These are phyloP conservation scores for Apiotrichum veenhuisii DNA, from an alignment of 1,284 basidiomycete species.

Conservation along the genomic window DNA sequence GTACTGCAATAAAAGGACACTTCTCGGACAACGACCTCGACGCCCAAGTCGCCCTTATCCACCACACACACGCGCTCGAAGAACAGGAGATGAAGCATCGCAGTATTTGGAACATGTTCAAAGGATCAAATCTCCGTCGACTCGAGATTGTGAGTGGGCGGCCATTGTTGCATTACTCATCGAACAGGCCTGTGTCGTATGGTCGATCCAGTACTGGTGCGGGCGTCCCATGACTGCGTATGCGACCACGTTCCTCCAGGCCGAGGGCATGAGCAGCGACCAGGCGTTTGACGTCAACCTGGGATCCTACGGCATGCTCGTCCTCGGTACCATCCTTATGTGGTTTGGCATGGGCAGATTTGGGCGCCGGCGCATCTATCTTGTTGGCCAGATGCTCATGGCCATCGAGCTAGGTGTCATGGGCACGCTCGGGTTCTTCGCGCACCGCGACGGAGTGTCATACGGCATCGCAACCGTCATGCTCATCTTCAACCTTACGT, in stretches of 20 bases:
- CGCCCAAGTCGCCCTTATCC: constrained; percentile 50
- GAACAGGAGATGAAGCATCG: constrained; percentile 30
- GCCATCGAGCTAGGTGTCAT: constrained; percentile 19
- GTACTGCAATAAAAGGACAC: constrained; percentile 41
- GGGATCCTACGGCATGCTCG: background rate
- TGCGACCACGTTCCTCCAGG: background rate
- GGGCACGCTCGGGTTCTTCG: constrained; percentile 34
- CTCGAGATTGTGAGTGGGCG: constrained; percentile 26
- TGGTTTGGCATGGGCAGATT: constrained; percentile 2
- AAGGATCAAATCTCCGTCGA: constrained; percentile 41
- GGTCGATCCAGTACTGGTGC: constrained; percentile 9
- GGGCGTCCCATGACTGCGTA: constrained; percentile 7
- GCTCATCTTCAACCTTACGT: constrained; percentile 28
- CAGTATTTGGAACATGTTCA: constrained; percentile 52
- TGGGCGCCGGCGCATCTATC: constrained; percentile 31
- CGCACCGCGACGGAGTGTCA: constrained; percentile 9
- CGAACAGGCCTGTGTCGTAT: background rate
- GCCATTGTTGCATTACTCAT: background rate
- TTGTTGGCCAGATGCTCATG: constrained; percentile 19
- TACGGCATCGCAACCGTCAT: constrained; percentile 39
- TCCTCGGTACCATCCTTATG: constrained; percentile 3
- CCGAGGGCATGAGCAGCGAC: background rate
- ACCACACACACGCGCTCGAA: constrained; percentile 40
- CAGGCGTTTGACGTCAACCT: constrained; percentile 2
- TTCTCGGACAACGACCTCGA: constrained; percentile 47